phyloP scores from a whole-genome alignment of 2,329 filamentous ascomycete species.

The Pseudocercospora musae region DNA sequence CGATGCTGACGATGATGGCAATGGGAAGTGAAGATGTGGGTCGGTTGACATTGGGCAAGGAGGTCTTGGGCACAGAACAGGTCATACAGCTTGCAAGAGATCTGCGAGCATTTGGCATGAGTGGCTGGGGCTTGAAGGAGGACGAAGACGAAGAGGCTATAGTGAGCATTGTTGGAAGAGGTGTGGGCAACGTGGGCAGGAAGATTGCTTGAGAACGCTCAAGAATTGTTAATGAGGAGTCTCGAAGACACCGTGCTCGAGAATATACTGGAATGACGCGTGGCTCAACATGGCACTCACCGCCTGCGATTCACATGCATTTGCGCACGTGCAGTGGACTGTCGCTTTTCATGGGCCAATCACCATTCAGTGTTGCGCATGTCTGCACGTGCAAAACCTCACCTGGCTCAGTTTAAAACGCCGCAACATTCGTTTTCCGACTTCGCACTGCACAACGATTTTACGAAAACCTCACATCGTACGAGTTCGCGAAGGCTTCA shows the following conservation, averaged over 20 bases:
- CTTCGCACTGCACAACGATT: neutral
- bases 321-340: neutral
- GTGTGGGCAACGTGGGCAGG: constrained; percentile 90
- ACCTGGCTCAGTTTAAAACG: neutral
- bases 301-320: neutral
- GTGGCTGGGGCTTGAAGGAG: constrained; percentile 85
- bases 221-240: neutral
- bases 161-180: constrained; percentile 85
- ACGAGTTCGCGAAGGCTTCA: neutral
- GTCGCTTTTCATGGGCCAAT: neutral
- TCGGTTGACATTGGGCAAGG: constrained; percentile 73
- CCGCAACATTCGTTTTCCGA: neutral
- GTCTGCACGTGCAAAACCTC: constrained; percentile 1
- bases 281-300: neutral
- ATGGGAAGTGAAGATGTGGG: constrained; percentile 98
- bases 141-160: constrained; percentile 67
- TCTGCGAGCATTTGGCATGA: constrained; percentile 81
- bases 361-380: neutral
- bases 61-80: constrained; percentile 77
- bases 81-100: constrained; percentile 79
- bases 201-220: constrained; percentile 62
- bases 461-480: neutral
- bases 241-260: neutral
- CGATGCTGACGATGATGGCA: constrained; percentile 84
- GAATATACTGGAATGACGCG: neutral